phyloP scores from a whole-genome alignment of 352 stramenopile species.

The Globisporangium camurandrum region DNA sequence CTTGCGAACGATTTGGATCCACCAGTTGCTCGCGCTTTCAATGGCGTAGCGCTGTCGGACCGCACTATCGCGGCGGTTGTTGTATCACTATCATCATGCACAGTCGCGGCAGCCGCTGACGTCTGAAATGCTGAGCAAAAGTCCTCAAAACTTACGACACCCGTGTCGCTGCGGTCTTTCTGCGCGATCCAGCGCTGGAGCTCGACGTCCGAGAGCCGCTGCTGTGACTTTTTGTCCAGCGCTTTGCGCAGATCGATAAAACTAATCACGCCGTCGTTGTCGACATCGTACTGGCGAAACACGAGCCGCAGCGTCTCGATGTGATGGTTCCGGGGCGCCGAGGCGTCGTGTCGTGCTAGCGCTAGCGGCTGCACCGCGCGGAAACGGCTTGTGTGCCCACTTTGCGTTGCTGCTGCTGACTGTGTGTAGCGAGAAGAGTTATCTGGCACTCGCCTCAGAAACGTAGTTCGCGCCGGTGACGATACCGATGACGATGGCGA shows the following conservation, averaged over 20 bases:
- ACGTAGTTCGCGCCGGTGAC: too few relatives aligned
- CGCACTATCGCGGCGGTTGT: too few relatives aligned
- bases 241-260: constrained; percentile 41
- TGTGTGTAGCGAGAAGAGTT: too few relatives aligned
- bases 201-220: constrained; percentile 27
- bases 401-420: too few relatives aligned
- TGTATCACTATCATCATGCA: too few relatives aligned
- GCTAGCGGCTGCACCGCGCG: too few relatives aligned
- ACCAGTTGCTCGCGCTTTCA: too few relatives aligned
- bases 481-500: not conserved
- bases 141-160: constrained; percentile 34
- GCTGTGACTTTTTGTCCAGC: constrained; percentile 13
- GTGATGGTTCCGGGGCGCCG: not conserved
- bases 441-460: too few relatives aligned
- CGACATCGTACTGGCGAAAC: constrained; percentile 42
- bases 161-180: constrained; percentile 36
- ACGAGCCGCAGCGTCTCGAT: constrained; percentile 20
- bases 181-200: constrained; percentile 43
- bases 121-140: constrained; percentile 24
- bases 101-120: not conserved
- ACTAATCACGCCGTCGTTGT: constrained; percentile 37
- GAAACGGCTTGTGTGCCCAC: too few relatives aligned
- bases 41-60: too few relatives aligned
- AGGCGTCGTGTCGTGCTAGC: not conserved
- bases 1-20: too few relatives aligned